phyloP scores from a whole-genome alignment of 257 asterid species.

The Nicotiana sylvestris region DNA sequence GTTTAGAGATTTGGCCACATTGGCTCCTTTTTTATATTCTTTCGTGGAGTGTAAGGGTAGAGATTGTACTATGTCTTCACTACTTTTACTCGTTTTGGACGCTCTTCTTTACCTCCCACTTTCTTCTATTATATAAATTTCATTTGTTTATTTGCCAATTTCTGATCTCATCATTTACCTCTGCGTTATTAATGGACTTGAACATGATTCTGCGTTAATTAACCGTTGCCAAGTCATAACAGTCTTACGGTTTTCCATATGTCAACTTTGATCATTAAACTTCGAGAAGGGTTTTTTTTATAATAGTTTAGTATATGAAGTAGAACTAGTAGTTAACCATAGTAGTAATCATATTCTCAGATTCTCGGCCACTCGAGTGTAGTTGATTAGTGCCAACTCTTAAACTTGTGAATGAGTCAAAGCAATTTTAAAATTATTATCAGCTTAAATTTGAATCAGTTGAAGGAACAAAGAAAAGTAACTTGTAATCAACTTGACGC shows the following conservation, averaged over 20 bases:
- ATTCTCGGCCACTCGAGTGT: neutral
- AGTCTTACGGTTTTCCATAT: neutral
- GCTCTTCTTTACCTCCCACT: neutral
- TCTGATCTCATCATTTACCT: neutral
- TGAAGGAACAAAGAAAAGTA: neutral
- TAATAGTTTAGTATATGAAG: neutral
- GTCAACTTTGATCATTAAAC: neutral
- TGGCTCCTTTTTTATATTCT: conserved; percentile 30
- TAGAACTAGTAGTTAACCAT: neutral
- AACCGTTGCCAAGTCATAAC: neutral
- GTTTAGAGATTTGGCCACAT: conserved; percentile 24
- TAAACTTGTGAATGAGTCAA: neutral
- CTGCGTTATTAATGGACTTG: neutral
- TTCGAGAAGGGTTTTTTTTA: neutral
- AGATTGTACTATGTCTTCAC: conserved; percentile 1
- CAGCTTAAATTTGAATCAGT: neutral
- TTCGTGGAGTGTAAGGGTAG: conserved; percentile 16
- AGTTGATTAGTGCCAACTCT: neutral
- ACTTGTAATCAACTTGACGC: neutral
- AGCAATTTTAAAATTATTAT: neutral
- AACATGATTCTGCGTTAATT: neutral
- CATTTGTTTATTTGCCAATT: conserved; percentile 12
- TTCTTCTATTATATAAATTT: neutral
- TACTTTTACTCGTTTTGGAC: conserved; percentile 7
- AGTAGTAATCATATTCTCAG: neutral